These are phyloP conservation scores for Thalassiosira sp. DNA, from an alignment of 352 stramenopile genomes.

Conservation along the genomic window DNA sequence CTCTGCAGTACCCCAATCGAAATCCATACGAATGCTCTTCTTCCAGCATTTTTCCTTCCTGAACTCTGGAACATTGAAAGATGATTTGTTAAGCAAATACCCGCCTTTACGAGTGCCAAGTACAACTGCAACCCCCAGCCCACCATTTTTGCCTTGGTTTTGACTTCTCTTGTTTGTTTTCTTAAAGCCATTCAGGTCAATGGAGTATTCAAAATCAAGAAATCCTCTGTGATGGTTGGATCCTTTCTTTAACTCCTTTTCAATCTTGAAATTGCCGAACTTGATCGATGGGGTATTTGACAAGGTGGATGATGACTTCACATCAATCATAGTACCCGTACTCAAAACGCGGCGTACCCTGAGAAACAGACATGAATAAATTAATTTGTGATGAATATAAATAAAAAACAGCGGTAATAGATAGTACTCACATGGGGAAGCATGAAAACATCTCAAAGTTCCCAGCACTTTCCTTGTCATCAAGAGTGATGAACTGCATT, in stretches of 20 bases:
- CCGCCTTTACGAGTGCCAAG: conserved; percentile 52
- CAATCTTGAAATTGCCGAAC: conserved; percentile 43
- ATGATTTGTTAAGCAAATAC: conserved; percentile 48
- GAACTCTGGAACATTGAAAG: conserved; percentile 36
- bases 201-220: conserved; percentile 53
- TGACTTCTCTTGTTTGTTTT: conserved; percentile 24
- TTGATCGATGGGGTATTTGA: conserved; percentile 33
- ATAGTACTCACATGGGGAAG: conserved; percentile 60
- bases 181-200: conserved; percentile 36
- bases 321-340: conserved; percentile 42
- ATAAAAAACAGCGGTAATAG: too few species aligned
- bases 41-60: conserved; percentile 33
- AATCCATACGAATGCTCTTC: conserved; percentile 62
- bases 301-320: background rate
- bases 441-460: conserved; percentile 76
- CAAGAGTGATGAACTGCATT: conserved; percentile 75
- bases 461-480: conserved; percentile 54
- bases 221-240: conserved; percentile 30
- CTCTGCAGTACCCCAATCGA: conserved; percentile 77
- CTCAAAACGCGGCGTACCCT: conserved; percentile 67
- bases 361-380: too few species aligned
- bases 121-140: conserved; percentile 41
- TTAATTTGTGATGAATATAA: too few species aligned
- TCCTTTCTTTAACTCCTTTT: conserved; percentile 47
- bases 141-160: conserved; percentile 29